A percentile compares a stretch with the other conserved stretches of the same genome.
Evolutionary conservation across 352 stramenopile species (phyloP).

Genomic region (Globisporangium alternatum): DNA sequence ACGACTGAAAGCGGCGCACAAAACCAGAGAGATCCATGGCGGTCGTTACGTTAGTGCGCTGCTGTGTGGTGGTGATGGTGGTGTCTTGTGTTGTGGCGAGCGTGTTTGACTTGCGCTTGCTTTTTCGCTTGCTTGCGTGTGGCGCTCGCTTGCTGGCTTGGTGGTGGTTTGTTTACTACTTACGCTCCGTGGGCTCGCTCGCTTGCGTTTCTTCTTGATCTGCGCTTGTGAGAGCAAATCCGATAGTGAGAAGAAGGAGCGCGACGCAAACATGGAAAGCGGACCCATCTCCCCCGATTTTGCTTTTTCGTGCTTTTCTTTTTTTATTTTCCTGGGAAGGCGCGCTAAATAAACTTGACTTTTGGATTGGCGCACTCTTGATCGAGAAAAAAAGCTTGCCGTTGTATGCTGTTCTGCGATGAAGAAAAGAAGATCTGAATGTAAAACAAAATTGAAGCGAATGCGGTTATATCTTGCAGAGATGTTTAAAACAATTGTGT

Average conservation of each 20-base stretch:
- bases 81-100: neutral
- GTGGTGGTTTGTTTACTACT: slow-evolving; percentile 14
- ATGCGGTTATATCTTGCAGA: neutral
- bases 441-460: neutral
- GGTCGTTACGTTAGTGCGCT: slow-evolving; percentile 3
- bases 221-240: slow-evolving; percentile 11
- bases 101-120: neutral
- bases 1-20: slow-evolving; percentile 32
- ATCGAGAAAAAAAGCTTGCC: neutral
- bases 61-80: neutral
- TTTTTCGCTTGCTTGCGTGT: neutral
- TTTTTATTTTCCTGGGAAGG: slow-evolving; percentile 6
- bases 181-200: neutral
- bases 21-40: slow-evolving; percentile 35
- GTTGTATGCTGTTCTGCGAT: neutral
- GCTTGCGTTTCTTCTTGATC: slow-evolving; percentile 1
- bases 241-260: slow-evolving; percentile 6
- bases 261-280: slow-evolving; percentile 1
- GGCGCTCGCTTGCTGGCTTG: slow-evolving; percentile 11
- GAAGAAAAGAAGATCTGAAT: neutral
- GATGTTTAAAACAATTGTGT: neutral
- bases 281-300: neutral
- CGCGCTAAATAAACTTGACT: neutral
- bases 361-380: neutral
- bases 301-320: slow-evolving; percentile 1